phyloP scores from a whole-genome alignment of 1,284 basidiomycete genomes.

The Anthracocystis walkeri region DNA sequence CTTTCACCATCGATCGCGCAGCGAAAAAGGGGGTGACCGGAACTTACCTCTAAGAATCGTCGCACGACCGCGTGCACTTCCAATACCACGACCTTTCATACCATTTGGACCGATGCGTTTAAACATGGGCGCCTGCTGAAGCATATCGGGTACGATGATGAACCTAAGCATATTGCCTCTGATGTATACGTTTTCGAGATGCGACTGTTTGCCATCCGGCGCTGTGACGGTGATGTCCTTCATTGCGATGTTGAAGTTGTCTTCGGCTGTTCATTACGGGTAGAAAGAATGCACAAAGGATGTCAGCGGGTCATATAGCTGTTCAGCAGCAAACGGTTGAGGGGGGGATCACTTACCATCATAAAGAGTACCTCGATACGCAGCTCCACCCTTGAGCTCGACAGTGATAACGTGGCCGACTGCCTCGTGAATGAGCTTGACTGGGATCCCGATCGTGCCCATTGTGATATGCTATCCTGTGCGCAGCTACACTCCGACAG shows the following conservation, averaged over 20 bases:
- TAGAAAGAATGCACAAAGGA: neutral
- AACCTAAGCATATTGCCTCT: slow-evolving; percentile 90
- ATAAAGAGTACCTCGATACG: slow-evolving; percentile 95
- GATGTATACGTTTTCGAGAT: slow-evolving; percentile 99
- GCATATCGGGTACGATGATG: slow-evolving; percentile 99
- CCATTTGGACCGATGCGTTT: slow-evolving; percentile 98
- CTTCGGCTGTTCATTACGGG: slow-evolving; percentile 80
- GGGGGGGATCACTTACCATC: slow-evolving; percentile 72
- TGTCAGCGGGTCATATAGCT: neutral
- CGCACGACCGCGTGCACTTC: slow-evolving; percentile 93
- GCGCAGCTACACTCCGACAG: neutral
- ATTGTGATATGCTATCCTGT: slow-evolving; percentile 16
- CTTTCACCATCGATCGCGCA: no score
- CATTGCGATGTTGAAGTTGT: slow-evolving; percentile 95
- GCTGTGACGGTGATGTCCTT: slow-evolving; percentile 98
- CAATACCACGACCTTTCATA: slow-evolving; percentile 98
- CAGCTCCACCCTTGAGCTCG: slow-evolving; percentile 95
- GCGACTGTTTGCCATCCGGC: slow-evolving; percentile 97
- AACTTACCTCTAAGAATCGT: slow-evolving; percentile 85
- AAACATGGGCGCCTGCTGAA: slow-evolving; percentile 99
- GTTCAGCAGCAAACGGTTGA: neutral
- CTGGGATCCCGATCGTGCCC: slow-evolving; percentile 69
- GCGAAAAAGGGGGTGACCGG: no score
- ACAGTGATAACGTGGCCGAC: slow-evolving; percentile 96
- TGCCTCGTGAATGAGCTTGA: slow-evolving; percentile 72